Evolutionary conservation across 2,329 filamentous ascomycete genomes (phyloP).

Genomic region (Lasiodiplodia hormozganensis): DNA sequence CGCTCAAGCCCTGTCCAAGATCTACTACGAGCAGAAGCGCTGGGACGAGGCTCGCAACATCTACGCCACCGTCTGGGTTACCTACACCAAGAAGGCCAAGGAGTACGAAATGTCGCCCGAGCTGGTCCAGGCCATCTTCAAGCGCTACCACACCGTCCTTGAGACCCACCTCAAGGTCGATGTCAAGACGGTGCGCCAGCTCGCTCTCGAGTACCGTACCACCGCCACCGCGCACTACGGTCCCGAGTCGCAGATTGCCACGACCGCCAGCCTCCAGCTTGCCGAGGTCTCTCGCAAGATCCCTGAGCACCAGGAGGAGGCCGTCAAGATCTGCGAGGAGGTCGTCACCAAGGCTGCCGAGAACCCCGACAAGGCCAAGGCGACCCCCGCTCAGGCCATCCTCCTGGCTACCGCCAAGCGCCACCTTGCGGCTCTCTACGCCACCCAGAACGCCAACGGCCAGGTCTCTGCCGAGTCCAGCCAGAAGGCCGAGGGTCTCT

Average conservation of each 20-base stretch:
- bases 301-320: slow-evolving; percentile 51
- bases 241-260: slow-evolving; percentile 48
- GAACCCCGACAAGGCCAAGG: slow-evolving; percentile 24
- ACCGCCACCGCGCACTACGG: slow-evolving; percentile 51
- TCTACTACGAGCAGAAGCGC: slow-evolving; percentile 55
- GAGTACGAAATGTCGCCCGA: slow-evolving; percentile 48
- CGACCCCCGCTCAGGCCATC: slow-evolving; percentile 1
- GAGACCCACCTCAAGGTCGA: slow-evolving; percentile 51
- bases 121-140: slow-evolving; percentile 51
- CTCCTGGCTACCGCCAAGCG: slow-evolving; percentile 28
- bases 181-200: slow-evolving; percentile 48
- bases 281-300: slow-evolving; percentile 50
- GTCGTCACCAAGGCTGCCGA: slow-evolving; percentile 33
- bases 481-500: slow-evolving; percentile 47
- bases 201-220: slow-evolving; percentile 52
- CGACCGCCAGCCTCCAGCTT: slow-evolving; percentile 53
- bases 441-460: slow-evolving; percentile 38
- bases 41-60: slow-evolving; percentile 51
- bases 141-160: slow-evolving; percentile 54
- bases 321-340: slow-evolving; percentile 54
- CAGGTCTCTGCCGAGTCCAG: slow-evolving; percentile 30
- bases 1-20: slow-evolving; percentile 49
- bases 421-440: slow-evolving; percentile 42
- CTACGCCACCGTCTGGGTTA: slow-evolving; percentile 54
- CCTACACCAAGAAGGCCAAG: slow-evolving; percentile 52